Evolutionary conservation across 495 filamentous ascomycete genomes (phyloP), one percentile per base, ranked within the genome.

Genomic region (Aspergillus leporis): DNA sequence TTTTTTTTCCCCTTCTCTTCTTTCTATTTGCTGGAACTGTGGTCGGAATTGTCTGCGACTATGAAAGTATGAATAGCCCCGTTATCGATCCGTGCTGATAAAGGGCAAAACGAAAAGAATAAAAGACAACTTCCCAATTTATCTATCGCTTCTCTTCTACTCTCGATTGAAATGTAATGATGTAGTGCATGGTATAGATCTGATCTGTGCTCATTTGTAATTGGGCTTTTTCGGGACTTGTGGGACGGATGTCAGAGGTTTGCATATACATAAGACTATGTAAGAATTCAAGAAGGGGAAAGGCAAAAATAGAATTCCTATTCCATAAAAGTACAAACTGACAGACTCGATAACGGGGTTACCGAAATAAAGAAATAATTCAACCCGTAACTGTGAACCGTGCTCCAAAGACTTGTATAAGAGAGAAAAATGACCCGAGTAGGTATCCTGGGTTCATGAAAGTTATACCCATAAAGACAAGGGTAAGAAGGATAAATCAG

Each of bases 371-470:
- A 23, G 12, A 47, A 5, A 22, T 8, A 47, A 47, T 5, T 23
- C 7, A 8, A 22, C 0, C 38, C 12, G 16, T 41, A 18, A 41
- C 38, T 41, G 14, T 16, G 14, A 41, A 41, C 38, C 38, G 38
- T 41, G 38, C 38, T 41, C 38, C 38, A 41, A 41, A 36, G n/a
- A 41, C 38, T 16, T 41, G 34, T 13, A 38, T n/a, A n/a, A 28
- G 8, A 47, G 23, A 23, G 7, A 23, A 47, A 47, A 21, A 23
- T 21, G 43, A 47, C 43, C 19, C 43, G 43, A 47, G 23, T 47
- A 47, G 43, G 43, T 47, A 47, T 47, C 43, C 23, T 47, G 43
- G n/a, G 43, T 41, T 41, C 38, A n/a, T 41, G 38, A 41, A 41
- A 41, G 38, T 41, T 41, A n/a, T 41, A 41, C 14, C 38, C 2